These are phyloP conservation scores for Trichomonas tenax DNA, from an alignment of 208 protist genomes.

Conservation along the genomic window DNA sequence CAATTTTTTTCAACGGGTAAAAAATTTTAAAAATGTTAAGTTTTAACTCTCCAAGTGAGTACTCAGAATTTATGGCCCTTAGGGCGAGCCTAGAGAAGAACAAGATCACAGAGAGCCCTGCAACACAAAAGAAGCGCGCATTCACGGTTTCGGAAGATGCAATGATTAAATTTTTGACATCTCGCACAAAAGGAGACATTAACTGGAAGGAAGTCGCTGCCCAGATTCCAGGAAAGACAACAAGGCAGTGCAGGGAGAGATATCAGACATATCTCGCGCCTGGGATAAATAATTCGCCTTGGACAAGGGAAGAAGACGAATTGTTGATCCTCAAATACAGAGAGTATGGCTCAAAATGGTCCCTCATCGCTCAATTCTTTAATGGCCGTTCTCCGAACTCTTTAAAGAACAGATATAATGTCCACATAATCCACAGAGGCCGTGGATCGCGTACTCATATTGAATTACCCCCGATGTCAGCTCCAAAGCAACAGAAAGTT, in stretches of 20 bases:
- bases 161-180: background rate
- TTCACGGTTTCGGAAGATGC: background rate
- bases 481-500: background rate
- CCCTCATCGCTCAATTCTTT: background rate
- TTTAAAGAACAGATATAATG: background rate
- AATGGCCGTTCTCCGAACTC: background rate
- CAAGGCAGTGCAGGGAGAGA: background rate
- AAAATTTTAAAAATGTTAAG: background rate
- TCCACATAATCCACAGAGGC: background rate
- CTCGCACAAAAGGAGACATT: background rate
- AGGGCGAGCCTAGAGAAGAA: background rate
- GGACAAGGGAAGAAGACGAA: background rate
- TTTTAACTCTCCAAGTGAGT: background rate
- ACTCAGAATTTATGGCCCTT: background rate
- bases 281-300: background rate
- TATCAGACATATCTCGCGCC: background rate
- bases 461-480: background rate
- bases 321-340: background rate
- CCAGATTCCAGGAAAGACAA: background rate
- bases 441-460: background rate
- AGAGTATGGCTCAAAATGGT: background rate
- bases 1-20: too few species aligned
- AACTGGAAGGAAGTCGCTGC: background rate
- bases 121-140: background rate
- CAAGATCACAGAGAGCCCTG: background rate